These are phyloP conservation scores for Passalora sequoiae DNA, from an alignment of 2,329 filamentous ascomycete species.

Conservation along the genomic window DNA sequence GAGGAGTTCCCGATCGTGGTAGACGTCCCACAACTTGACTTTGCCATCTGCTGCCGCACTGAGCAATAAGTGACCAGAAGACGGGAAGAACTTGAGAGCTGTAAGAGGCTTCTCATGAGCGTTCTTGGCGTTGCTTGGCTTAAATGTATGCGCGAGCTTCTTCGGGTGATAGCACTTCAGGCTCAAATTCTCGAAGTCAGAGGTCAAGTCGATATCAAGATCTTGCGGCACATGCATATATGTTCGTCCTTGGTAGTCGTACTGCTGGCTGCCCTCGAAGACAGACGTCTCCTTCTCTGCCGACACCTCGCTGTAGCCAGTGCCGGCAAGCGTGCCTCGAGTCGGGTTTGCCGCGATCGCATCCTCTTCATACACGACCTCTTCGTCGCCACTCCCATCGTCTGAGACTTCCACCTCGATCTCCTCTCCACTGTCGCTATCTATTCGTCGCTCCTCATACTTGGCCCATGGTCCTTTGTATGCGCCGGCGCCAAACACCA, in stretches of 20 bases:
- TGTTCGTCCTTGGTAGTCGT: conserved; percentile 85
- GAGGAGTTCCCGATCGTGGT: conserved; percentile 80
- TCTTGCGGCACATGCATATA: conserved; percentile 98
- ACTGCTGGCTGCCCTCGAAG: conserved; percentile 77
- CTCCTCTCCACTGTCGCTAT: conserved; percentile 64
- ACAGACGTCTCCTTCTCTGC: conserved; percentile 65
- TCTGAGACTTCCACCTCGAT: conserved; percentile 67
- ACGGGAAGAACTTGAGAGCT: conserved; percentile 82
- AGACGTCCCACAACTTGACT: conserved; percentile 91
- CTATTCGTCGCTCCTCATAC: conserved; percentile 69
- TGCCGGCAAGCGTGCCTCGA: conserved; percentile 47
- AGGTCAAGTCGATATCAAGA: conserved; percentile 73
- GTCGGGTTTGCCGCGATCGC: conserved; percentile 56
- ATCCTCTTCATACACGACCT: conserved; percentile 71
- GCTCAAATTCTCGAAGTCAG: conserved; percentile 66
- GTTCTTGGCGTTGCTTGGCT: conserved; percentile 50
- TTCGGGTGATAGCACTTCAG: conserved; percentile 69
- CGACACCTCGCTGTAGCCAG: conserved; percentile 46
- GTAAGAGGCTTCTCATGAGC: conserved; percentile 71
- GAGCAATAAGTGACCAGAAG: conserved; percentile 79
- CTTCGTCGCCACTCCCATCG: conserved; percentile 69
- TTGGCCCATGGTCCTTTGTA: conserved; percentile 95
- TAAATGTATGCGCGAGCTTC: conserved; percentile 88
- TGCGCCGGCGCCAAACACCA: conserved; percentile 79
- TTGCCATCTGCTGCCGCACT: conserved; percentile 87